phyloP scores from a whole-genome alignment of 495 filamentous ascomycete genomes.

The Aspergillus affinis region DNA sequence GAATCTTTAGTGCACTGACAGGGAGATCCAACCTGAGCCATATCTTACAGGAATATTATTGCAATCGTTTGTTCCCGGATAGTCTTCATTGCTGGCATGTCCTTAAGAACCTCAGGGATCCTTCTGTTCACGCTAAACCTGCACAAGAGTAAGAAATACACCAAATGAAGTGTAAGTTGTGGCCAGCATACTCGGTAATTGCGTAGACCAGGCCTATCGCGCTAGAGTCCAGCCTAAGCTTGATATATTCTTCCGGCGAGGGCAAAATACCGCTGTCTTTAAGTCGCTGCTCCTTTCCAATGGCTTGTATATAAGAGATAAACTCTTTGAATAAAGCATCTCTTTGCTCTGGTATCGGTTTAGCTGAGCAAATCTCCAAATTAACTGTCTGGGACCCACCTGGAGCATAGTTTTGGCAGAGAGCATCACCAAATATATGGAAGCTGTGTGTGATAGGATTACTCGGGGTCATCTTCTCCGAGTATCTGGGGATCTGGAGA shows the following conservation, averaged over 20 bases:
- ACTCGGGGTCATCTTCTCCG: not conserved
- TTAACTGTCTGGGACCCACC: not conserved
- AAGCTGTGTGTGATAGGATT: not conserved
- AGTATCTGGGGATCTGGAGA: not conserved
- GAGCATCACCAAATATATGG: not conserved
- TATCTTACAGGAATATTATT: not conserved
- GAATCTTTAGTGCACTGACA: not conserved
- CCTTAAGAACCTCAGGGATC: not conserved
- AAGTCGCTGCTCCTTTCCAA: not conserved
- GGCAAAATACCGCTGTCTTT: not conserved
- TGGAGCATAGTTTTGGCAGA: not conserved
- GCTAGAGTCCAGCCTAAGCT: not conserved
- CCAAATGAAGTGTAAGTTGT: not conserved
- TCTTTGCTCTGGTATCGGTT: not conserved
- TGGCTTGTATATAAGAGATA: not conserved
- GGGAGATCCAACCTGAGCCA: not conserved
- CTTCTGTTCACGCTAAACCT: not conserved
- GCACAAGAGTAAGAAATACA: not conserved
- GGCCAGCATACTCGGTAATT: not conserved
- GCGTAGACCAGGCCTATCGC: not conserved
- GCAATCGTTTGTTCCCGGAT: not conserved
- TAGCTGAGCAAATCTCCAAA: not conserved
- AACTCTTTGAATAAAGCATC: not conserved
- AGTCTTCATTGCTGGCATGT: not conserved
- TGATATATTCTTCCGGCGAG: not conserved